A percentile compares a stretch with the other conserved stretches of the same genome.
phyloP scores from a whole-genome alignment of 148 eudicot species.

The Talinum fruticosum region DNA sequence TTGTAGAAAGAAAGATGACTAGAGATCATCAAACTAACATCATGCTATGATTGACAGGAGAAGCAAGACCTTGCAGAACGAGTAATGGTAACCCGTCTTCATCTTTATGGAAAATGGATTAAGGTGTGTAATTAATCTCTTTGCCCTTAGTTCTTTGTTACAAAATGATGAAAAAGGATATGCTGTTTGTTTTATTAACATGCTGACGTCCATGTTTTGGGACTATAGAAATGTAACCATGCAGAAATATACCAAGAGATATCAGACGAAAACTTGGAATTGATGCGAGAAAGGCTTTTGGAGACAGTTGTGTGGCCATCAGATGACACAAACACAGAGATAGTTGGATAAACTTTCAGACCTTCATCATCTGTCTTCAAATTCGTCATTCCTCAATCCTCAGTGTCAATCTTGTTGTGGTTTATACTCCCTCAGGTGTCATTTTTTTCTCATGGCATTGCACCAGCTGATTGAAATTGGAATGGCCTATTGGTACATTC shows the following conservation, averaged over 20 bases:
- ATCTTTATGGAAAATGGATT: conserved; percentile 89
- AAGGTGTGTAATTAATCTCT: conserved; percentile 49
- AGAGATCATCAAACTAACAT: neutral
- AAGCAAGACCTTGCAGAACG: conserved; percentile 87
- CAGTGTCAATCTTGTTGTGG: neutral
- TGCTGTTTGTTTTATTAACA: neutral
- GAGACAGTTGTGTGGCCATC: conserved; percentile 92
- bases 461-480: conserved; percentile 8
- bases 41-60: conserved; percentile 45
- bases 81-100: conserved; percentile 93
- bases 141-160: neutral
- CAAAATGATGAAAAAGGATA: neutral
- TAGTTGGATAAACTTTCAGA: conserved; percentile 34
- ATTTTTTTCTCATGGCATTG: neutral
- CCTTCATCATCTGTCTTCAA: neutral
- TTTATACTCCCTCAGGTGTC: neutral
- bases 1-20: neutral
- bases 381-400: neutral
- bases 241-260: conserved; percentile 75
- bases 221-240: conserved; percentile 78
- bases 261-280: conserved; percentile 83
- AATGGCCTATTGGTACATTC: conserved; percentile 10
- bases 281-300: conserved; percentile 92
- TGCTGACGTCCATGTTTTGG: neutral
- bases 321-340: conserved; percentile 69